Evolutionary conservation across 331 rosid species (phyloP), one percentile per base, ranked within the genome.

Genomic region (Erythrophleum ivorense): DNA sequence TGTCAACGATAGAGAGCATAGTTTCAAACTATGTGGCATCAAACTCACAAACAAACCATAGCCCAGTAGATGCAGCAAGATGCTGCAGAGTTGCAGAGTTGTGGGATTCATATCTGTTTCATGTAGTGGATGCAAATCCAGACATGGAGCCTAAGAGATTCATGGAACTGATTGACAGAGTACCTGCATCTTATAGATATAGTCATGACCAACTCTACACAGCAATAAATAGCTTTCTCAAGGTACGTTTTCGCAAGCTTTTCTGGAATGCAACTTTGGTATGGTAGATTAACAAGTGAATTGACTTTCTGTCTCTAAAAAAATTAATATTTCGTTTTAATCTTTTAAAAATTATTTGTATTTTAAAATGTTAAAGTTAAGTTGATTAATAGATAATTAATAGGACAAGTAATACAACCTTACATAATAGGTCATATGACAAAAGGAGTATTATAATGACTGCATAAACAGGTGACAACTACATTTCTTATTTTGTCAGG

Each of bases 51-150:
- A 48, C 55, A 12, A 88, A 85, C 38, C 89, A 80, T 67, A 58
- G 59, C 55, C 79, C 73, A 77, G 82, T 66, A 1, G 52, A 85
- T n/a, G 38, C 31, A 38, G 82, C 90, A 76, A 87, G 88, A 38
- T 84, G 76, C 82, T 81, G 41, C 65, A 43, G 81, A 41, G 89
- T 94, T 54, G 91, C 97, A 38, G 92, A 91, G 53, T 49, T 92
- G 40, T 92, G 98, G 97, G 98, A 94, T 89, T 87, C 85, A 50
- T 92, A 88, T 87, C 83, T 94, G 3, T 85, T 82, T 72, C 84
- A 83, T 64, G 84, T 88, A 64, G 92, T 88, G 63, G 94, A 90
- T 77, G 76, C 82, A 71, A 96, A 90, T 81, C 85, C 82, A 11
- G 82, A 83, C 9, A 81, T 92, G 83, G 85, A 79, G 55, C 84